A percentile compares a stretch with the other conserved stretches of the same genome.
Conservation (phyloP, 78 protist species). For the Dictyostelium firmibasis region DNA sequence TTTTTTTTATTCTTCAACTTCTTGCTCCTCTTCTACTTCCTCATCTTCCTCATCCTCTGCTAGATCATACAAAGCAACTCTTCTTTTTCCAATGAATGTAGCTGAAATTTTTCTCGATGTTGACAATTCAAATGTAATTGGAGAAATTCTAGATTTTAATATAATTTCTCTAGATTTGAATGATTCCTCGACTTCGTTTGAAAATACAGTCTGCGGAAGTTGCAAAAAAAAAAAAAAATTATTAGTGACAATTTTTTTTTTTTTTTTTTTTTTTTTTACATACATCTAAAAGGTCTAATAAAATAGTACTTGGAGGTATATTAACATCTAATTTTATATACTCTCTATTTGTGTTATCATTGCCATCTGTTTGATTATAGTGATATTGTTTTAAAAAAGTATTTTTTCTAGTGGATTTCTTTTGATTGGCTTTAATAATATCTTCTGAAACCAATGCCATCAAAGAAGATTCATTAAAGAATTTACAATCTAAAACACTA, state of each 20-base stretch:
- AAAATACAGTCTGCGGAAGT: background rate
- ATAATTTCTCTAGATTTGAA: conserved; percentile 23
- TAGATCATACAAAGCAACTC: conserved; percentile 13
- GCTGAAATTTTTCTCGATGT: conserved; percentile 7
- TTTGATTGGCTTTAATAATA: background rate
- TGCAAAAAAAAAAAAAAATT: background rate
- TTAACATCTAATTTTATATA: conserved; percentile 2
- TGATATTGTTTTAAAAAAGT: conserved; percentile 21
- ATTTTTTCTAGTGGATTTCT: conserved; percentile 6
- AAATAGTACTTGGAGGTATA: conserved; percentile 28
- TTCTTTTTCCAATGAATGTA: conserved; percentile 14
- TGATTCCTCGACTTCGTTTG: background rate
- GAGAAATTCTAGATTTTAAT: background rate
- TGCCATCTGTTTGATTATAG: background rate
- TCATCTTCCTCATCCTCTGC: conserved; percentile 56
- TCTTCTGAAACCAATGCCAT: background rate
- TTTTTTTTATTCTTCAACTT: background rate
- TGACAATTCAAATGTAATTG: conserved; percentile 1
- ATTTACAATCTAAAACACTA: background rate
- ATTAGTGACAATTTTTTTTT: background rate
- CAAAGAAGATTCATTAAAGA: background rate
- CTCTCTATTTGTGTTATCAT: background rate
- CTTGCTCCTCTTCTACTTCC: conserved; percentile 14
- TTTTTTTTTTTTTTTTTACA: background rate
- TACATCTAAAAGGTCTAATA: conserved; percentile 50